Base-by-base conservation (phyloP, 495 filamentous ascomycete genomes). In the Tuber indicum region DNA sequence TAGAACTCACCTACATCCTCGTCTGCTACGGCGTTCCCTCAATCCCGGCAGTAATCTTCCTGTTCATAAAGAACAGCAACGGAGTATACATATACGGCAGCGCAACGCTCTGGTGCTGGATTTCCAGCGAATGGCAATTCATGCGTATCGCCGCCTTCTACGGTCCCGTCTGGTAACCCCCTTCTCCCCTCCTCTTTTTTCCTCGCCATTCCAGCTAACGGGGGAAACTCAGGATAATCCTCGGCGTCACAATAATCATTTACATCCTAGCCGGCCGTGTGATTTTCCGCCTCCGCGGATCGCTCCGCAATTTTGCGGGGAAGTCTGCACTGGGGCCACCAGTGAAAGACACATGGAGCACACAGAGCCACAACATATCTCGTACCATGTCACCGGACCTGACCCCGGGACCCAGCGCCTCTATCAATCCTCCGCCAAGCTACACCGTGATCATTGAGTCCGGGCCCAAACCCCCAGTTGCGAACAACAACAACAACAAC, bases 81-180 rank as follows among this genome's bases (percentile, higher is more conserved):
- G 75, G 78, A 39, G 88, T 88, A 3, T 86, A 85, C 12, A 87
- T 94, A 46, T 96, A 96, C 82, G 94, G 94, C 14, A 88, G 91
- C 77, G 94, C 94, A 39, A 88, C 89, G 72, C 85, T 96, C 41
- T 97, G 94, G 94, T 97, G 94, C 82, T 97, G 94, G 94, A 85
- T 96, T 41, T 86, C 87, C 74, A 77, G 82, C 2, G 81, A 88
- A 26, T 95, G 91, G 90, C 91, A 93, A 76, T 87, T 91, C 46
- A 88, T 93, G 74, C 90, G 93, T 45, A 89, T 96, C 70, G 90
- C 90, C 17, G 87, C 89, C 44, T 94, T 97, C 83, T 97, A 97
- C 82, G 93, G 88, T 0, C 93, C 93, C 12, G 90, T 95, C 43
- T 96, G 94, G 93, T 92, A 81, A 81, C 85, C 80, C 70, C 23